Evolutionary conservation across 495 filamentous ascomycete genomes (phyloP), one percentile per base, ranked within the genome.

Genomic region (Thermothielavioides terrestris): DNA sequence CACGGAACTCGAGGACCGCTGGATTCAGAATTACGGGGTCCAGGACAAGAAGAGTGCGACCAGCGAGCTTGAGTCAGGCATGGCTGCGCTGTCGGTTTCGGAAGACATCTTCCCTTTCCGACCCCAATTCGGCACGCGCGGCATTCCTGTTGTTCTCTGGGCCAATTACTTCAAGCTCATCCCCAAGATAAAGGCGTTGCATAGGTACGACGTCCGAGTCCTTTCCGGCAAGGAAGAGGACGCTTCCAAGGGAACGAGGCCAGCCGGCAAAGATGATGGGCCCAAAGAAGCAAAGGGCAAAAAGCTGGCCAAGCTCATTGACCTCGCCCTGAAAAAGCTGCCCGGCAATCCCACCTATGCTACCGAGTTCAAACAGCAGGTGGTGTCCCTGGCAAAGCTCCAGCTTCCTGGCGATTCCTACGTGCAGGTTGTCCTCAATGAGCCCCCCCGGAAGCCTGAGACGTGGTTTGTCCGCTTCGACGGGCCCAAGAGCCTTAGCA

Each of bases 131-230:
- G 81, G 82, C 34, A 79, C 68, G 1, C 51, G 51, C 12, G 84
- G 84, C 15, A 61, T 27, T 6, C 42, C 60, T 15, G 67, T 82
- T 4, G 60, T 64, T 6, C 68, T 87, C 1, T 84, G 77, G 71
- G 72, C 83, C 30, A 87, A 87, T 60, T 84, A 83, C 49, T 78
- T 85, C 53, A 65, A 73, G 3, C 46, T 87, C 20, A 66, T 68
- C 56, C 23, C 73, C 50, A 53, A 69, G 55, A 36, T 52, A 9
- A 49, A 54, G 46, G 17, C 59, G 54, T 35, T 79, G 3, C 69
- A 58, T 40, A 64, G 58, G 35, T 76, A 76, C 38, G 46, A 46
- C 5, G n/a, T 74, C 4, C 53, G 61, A 9, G 63, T 64, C 7
- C 51, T 44, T 5, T 4, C 21, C 22, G 44, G 6, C 23, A 26